phyloP scores from a whole-genome alignment of 2,329 filamentous ascomycete genomes.

The Neonectria coccinea region DNA sequence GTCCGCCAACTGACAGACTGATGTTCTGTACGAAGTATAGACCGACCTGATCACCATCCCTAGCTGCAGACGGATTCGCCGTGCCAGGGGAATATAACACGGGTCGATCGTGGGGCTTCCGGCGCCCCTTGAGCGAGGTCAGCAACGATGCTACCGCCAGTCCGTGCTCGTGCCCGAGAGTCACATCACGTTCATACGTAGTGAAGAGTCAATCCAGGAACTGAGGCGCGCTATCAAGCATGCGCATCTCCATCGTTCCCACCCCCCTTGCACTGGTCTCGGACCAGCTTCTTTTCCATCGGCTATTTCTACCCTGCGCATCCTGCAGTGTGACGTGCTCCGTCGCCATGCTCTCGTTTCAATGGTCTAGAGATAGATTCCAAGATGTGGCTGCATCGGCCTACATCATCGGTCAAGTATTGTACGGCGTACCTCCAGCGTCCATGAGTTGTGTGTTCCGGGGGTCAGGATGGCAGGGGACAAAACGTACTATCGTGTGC shows the following conservation, averaged over 20 bases:
- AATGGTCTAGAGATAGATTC: slow-evolving; percentile 18
- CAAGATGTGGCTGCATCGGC: slow-evolving; percentile 32
- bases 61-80: slow-evolving; percentile 8
- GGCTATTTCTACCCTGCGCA: slow-evolving; percentile 23
- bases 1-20: slow-evolving; percentile 6
- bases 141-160: slow-evolving; percentile 2
- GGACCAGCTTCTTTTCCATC: slow-evolving; percentile 12
- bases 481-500: neutral
- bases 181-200: slow-evolving; percentile 5
- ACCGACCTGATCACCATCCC: slow-evolving; percentile 10
- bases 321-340: slow-evolving; percentile 29
- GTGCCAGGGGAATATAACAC: neutral
- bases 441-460: slow-evolving; percentile 2
- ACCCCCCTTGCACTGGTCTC: neutral
- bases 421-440: slow-evolving; percentile 2
- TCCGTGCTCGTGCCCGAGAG: neutral
- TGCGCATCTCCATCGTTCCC: neutral
- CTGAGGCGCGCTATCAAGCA: slow-evolving; percentile 2
- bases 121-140: neutral
- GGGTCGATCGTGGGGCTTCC: slow-evolving; percentile 1
- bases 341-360: slow-evolving; percentile 19
- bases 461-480: slow-evolving; percentile 3
- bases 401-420: slow-evolving; percentile 20
- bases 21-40: neutral
- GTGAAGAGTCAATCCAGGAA: neutral